Base-by-base conservation (phyloP, 371 early-diverging fungal species). In the Syncephalastrum racemosum region DNA sequence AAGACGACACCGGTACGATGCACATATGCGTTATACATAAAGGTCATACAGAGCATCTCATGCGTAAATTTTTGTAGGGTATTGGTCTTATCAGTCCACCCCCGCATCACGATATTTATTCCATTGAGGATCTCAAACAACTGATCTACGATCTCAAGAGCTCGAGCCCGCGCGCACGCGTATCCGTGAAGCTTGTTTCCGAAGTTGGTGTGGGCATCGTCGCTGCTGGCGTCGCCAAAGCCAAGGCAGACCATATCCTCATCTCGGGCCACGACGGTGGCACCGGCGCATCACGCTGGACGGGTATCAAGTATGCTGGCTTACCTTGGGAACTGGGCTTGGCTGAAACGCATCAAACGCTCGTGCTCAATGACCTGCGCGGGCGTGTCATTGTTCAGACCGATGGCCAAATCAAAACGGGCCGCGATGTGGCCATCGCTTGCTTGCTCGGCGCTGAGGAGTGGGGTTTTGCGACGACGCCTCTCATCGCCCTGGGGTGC, bases 21-120 rank as follows among this genome's bases (percentile, higher is more conserved):
- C 36, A 31, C 36, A 31, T 2, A 10, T 2, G 10, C n/a, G n/a
- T n/a, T 59, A 19, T 18, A 2, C 8, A 31, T 52, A 16, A 20
- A 18, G 13, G n/a, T 22, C 8, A 45, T 15, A 12, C 44, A 54
- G 23, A 41, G 15, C 4, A 15, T 1, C 18, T 50, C 15, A 46
- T 36, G n/a, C n/a, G n/a, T 16, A 45, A 12, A 36, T 36, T 8
- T 25, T 19, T 47, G 22, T 53, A 59, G 59, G 96, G 96, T 52
- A 96, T 96, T 42, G 96, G 96, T 39, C 79, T 98, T 18, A 96
- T 98, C 56, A 90, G 91, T 19, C 98, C 98, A 24, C 96, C 97
- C 63, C 96, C 96, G 59, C 98, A 96, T 69, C 98, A 98, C 82
- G 98, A 98, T 67, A 96, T 96, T 56, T 96, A 97, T 81, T 95